phyloP scores from a whole-genome alignment of 2,329 filamentous ascomycete species.

The Metarhizium album region DNA sequence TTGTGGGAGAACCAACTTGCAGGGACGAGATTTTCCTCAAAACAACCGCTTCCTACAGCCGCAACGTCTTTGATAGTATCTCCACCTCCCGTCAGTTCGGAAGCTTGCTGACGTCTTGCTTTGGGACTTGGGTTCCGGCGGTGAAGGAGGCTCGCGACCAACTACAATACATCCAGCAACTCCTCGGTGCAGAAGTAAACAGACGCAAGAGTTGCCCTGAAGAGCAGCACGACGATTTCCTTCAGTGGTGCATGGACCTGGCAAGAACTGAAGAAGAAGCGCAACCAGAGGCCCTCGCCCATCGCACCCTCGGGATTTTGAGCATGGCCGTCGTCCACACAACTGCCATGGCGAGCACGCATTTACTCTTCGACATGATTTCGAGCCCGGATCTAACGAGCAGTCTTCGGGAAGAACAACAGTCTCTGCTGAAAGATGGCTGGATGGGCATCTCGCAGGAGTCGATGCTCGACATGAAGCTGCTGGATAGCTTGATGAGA shows the following conservation, averaged over 20 bases:
- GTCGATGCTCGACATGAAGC: slow-evolving; percentile 11
- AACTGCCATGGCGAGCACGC: slow-evolving; percentile 10
- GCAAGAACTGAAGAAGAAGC: slow-evolving; percentile 8
- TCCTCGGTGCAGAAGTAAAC: slow-evolving; percentile 7
- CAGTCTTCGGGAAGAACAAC: slow-evolving; percentile 6
- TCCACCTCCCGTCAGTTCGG: slow-evolving; percentile 8
- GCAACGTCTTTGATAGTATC: slow-evolving; percentile 9
- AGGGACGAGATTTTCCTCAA: slow-evolving; percentile 9
- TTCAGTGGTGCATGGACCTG: slow-evolving; percentile 11
- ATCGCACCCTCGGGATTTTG: slow-evolving; percentile 10
- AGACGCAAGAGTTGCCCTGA: slow-evolving; percentile 2
- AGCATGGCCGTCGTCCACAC: slow-evolving; percentile 13
- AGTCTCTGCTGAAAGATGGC: slow-evolving; percentile 2
- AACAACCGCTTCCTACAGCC: slow-evolving; percentile 8
- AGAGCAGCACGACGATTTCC: slow-evolving; percentile 9
- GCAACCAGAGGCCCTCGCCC: slow-evolving; percentile 4
- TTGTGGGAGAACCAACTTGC: slow-evolving; percentile 9
- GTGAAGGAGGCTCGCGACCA: slow-evolving; percentile 6
- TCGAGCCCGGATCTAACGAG: slow-evolving; percentile 1
- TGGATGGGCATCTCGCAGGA: slow-evolving; percentile 8
- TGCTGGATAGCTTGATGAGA: slow-evolving; percentile 12
- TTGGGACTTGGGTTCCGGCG: slow-evolving; percentile 3
- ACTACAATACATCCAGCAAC: slow-evolving; percentile 7
- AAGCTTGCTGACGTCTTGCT: background rate
- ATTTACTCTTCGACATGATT: slow-evolving; percentile 11